phyloP scores from a whole-genome alignment of 1,284 basidiomycete species.

The Veloboletus limbatus region DNA sequence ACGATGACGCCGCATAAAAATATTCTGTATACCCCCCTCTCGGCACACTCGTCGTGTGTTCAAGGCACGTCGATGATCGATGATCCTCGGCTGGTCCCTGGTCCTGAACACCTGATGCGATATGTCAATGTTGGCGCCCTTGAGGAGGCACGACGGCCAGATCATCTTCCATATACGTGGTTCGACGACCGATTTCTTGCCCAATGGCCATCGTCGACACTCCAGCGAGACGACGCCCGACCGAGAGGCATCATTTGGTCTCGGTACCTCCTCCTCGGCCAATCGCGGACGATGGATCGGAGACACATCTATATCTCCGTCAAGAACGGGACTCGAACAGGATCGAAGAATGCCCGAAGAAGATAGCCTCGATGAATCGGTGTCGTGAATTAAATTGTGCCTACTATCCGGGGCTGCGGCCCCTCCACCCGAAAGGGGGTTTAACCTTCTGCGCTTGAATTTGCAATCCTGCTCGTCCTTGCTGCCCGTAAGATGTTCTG shows the following conservation, averaged over 20 bases:
- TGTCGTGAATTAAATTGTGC: slow-evolving; percentile 1
- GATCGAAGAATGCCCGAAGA: slow-evolving; percentile 1
- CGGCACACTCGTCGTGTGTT: background rate
- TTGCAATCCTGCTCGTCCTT: background rate
- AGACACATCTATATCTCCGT: slow-evolving; percentile 1
- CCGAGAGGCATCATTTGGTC: background rate
- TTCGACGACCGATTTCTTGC: background rate
- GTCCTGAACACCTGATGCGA: background rate
- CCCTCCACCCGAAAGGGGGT: slow-evolving; percentile 21
- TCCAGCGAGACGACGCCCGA: background rate
- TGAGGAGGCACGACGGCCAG: slow-evolving; percentile 17
- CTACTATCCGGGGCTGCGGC: slow-evolving; percentile 13
- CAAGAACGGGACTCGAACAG: background rate
- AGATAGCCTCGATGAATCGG: background rate
- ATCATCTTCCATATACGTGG: slow-evolving; percentile 15
- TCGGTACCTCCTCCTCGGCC: background rate
- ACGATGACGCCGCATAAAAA: slow-evolving; percentile 13
- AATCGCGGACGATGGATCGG: background rate
- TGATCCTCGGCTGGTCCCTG: background rate
- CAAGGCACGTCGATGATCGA: slow-evolving; percentile 1
- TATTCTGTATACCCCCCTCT: slow-evolving; percentile 4
- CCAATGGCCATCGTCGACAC: background rate
- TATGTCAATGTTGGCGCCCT: background rate
- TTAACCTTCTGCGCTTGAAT: slow-evolving; percentile 19
- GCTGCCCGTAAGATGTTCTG: slow-evolving; percentile 1